Evolutionary conservation across 208 protist genomes (phyloP), one percentile per base, ranked within the genome.

Genomic region (Acanthamoeba comandoni): DNA sequence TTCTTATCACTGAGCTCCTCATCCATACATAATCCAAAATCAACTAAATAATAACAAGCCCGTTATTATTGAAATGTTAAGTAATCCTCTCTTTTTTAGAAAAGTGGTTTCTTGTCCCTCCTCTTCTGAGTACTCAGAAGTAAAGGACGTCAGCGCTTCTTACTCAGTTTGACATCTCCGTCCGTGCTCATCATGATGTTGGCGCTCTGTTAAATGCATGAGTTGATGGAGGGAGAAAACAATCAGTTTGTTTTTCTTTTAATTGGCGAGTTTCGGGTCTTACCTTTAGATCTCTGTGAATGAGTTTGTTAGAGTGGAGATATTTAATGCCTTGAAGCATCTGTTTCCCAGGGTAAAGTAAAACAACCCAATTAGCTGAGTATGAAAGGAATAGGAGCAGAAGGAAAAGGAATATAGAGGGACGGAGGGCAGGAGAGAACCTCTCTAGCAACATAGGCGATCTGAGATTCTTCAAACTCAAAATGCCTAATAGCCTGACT

Each of bases 121-220:
- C 1, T 22, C 19, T 39, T 48, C 82, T 49, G 17, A 24, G 15
- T 26, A 71, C n/a, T 24, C n/a, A 69, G 62, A 60, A 12, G 48
- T 39, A 92, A 22, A 39, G 60, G 19, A 70, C n/a, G 22, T 39
- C 19, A 49, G 52, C 24, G 29, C 24, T 19, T 48, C 26, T 62
- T 69, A 90, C 82, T 77, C 31, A 94, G 69, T 39, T 94, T 93
- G 7, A 94, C 64, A 7, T 94, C 71, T 48, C 85, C 86, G 64
- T 91, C 55, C 0, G 82, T 73, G n/a, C 87, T 91, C 19, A 94
- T 90, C 93, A 94, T 94, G 24, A 94, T 91, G 58, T 94, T 94
- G 15, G 60, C 91, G 64, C 84, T 90, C 64, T 87, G 51, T 39
- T 57, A 43, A 15, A 65, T 3, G 13, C 11, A 62, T 26, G 22